Evolutionary conservation across 768 basidiomycete genomes (phyloP), one percentile per base, ranked within the genome.

Genomic region (Gloeophyllum trabeum): DNA sequence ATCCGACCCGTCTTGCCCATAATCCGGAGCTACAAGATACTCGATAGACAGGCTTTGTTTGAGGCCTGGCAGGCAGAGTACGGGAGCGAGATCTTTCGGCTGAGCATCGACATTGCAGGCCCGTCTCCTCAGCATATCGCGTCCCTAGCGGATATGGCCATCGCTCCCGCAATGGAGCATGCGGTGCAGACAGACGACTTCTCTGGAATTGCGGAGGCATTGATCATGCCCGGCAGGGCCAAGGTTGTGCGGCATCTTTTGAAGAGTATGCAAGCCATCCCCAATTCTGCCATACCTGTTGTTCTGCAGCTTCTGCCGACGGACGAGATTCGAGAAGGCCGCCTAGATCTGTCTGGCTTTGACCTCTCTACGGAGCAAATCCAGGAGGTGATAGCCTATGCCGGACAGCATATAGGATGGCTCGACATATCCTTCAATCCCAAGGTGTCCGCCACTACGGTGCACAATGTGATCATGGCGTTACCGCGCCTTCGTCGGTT

Each of bases 151-250:
- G 56, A 62, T 20, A 42, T 64, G 14, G 35, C 56, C 4, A 25
- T 64, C 4, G 35, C 40, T 13, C 54, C 52, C 14, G 56, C 63
- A 1, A 35, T 65, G 4, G 39, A 50, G 10, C 50, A 54, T 14
- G 51, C 53, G 6, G 37, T 63, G 5, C 38, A 46, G 14, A 42
- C 34, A 13, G 57, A 48, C 6, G 51, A 61, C 26, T 54, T 45
- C 0, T 43, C 43, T 3, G 54, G 45, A 6, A 35, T 63, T 13
- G 60, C 60, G 38, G 46, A 49, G 3, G 30, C 64, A 22, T 19
- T 60, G 21, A 56, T 54, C 59, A 44, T 57, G 24, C 58, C 61
- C 4, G 57, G 51, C 0, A 65, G 59, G 47, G 51, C 53, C 0
- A 20, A 39, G 3, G 41, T 38, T 6, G 51, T 63, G 12, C 39